phyloP scores from a whole-genome alignment of 169 alveolate genomes.

The Plasmodium falciparum region DNA sequence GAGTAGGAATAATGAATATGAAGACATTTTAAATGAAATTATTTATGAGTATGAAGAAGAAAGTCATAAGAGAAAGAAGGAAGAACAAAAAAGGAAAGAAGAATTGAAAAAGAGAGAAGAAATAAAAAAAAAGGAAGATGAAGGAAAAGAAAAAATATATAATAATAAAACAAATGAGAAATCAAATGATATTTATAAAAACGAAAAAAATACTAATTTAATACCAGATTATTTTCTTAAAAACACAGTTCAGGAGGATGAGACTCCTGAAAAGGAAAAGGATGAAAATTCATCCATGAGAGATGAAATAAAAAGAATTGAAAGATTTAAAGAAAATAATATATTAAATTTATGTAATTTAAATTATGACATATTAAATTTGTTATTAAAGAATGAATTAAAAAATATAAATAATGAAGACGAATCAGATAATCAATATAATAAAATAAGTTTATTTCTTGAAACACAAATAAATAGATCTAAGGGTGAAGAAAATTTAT shows the following conservation, averaged over 20 bases:
- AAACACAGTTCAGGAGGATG: not conserved
- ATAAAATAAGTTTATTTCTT: constrained; percentile 33
- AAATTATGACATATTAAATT: constrained; percentile 52
- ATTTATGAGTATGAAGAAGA: constrained; percentile 62
- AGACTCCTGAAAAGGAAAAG: not conserved
- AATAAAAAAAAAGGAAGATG: not conserved
- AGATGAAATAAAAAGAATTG: constrained; percentile 61
- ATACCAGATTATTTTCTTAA: not conserved
- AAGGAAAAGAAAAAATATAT: constrained; percentile 8
- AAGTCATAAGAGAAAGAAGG: constrained; percentile 13
- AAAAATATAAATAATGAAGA: constrained; percentile 10
- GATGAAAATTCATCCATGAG: not conserved
- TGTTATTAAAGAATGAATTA: constrained; percentile 17
- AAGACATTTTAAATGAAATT: constrained; percentile 49
- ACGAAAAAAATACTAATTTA: not conserved
- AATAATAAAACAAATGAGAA: not conserved
- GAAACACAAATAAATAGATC: constrained; percentile 11
- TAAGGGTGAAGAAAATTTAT: constrained; percentile 10
- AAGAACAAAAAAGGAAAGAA: not conserved
- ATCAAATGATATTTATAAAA: not conserved
- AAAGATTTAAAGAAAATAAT: constrained; percentile 25
- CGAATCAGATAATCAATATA: constrained; percentile 31
- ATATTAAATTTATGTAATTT: constrained; percentile 44
- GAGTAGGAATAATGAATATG: constrained; percentile 51
- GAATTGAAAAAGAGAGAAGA: not conserved